Base-by-base conservation (phyloP, 805 yeast species). In the Teunomyces atbi region DNA sequence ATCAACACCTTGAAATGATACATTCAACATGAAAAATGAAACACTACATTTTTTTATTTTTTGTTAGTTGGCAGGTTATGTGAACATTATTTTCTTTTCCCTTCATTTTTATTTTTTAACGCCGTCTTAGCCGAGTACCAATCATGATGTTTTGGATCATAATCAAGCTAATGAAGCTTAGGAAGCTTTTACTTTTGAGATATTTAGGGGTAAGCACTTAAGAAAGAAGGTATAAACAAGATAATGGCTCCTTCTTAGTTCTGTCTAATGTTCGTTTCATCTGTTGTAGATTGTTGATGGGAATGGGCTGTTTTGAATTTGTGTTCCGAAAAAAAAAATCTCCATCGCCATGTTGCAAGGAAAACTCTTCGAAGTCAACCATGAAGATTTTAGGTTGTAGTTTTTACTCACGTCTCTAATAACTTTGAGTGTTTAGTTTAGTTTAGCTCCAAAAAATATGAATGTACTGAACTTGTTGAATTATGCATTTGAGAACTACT, bases 391-490 rank as follows among this genome's bases (percentile, higher is more conserved):
- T 36, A n/a, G 39, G 23, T 36, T 12, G 39, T 19, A 29, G 18
- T 29, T 29, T 23, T 30, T 30, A 6, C 16, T 30, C 16, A 15
- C 5, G 33, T 30, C 18, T 15, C 16, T 28, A 5, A 21, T 26
- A 13, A 21, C 16, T 11, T 36, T 6, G 28, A 11, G 12, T 36
- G 39, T 36, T 36, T 34, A 34, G 37, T 36, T 35, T 36, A 36
- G 39, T 36, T 36, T 36, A 36, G 39, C 28, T 36, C 15, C 4
- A 36, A 36, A 36, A 21, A 36, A 21, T 34, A 34, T 36, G 27
- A 11, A 36, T 36, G 28, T 36, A 19, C 23, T 36, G 33, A 30
- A 30, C 28, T 21, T 20, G 39, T 21, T 13, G 28, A 36, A 36
- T 36, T 36, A 20, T 36, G 39, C 39, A 36, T n/a, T 36, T 21